These are phyloP conservation scores for Arxiozyma bovina DNA, from an alignment of 1,139 yeast genomes.

Conservation along the genomic window DNA sequence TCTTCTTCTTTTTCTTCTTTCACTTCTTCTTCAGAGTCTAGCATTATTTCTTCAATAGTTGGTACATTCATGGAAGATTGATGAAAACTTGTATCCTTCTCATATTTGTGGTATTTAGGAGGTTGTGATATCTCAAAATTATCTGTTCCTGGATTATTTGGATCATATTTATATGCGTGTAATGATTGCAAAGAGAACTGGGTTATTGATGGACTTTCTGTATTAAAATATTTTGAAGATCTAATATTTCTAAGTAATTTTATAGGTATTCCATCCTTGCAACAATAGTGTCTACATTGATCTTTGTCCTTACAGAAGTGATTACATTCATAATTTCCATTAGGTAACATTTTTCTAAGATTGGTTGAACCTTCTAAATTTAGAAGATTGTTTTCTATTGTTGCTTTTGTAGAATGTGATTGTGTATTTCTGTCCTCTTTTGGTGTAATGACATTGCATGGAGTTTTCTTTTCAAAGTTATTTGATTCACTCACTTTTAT, in stretches of 20 bases:
- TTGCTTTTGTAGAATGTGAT: background rate
- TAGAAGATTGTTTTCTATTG: background rate
- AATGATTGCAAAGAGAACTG: background rate
- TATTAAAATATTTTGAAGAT: background rate
- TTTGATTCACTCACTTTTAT: too few species aligned
- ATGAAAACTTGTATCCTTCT: background rate
- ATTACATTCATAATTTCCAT: slow-evolving; percentile 34
- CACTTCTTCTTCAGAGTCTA: background rate
- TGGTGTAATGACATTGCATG: background rate
- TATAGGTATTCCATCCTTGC: slow-evolving; percentile 36
- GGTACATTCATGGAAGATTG: background rate
- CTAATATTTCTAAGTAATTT: background rate
- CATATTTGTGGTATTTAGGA: background rate
- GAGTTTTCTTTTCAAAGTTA: background rate
- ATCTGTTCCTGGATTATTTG: background rate
- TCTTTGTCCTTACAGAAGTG: slow-evolving; percentile 34
- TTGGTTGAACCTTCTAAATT: background rate
- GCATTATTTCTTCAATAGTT: background rate
- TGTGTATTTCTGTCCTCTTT: background rate
- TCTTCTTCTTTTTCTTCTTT: background rate
- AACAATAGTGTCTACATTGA: slow-evolving; percentile 38
- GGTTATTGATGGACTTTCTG: background rate
- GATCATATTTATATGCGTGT: background rate
- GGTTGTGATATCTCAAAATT: background rate
- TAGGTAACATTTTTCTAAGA: slow-evolving; percentile 13